phyloP scores from a whole-genome alignment of 352 stramenopile species.

The Nothophytophthora sp. region DNA sequence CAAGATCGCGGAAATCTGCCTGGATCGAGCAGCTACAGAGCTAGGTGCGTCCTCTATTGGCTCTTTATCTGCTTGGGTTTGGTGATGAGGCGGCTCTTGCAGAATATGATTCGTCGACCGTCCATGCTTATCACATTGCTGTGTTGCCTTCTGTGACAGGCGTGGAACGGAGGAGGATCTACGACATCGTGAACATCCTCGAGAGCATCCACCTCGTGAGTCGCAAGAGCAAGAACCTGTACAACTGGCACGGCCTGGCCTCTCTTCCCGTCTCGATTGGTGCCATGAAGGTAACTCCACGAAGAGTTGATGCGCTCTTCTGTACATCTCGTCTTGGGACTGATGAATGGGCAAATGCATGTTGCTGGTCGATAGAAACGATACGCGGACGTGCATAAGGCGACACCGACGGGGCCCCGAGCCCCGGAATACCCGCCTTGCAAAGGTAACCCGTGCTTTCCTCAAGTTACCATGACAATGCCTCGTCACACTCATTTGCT shows the following conservation, averaged over 20 bases:
- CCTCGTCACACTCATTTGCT: not conserved
- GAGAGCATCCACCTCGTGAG: conserved; percentile 95
- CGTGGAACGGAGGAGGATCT: conserved; percentile 95
- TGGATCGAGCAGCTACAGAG: conserved; percentile 66
- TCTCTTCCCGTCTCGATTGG: conserved; percentile 66
- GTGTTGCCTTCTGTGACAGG: no score
- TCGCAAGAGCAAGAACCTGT: conserved; percentile 97
- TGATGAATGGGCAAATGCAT: no score
- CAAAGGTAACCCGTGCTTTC: no score
- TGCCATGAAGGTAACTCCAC: conserved; percentile 63
- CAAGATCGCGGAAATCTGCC: conserved; percentile 73
- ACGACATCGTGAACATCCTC: conserved; percentile 99
- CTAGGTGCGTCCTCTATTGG: conserved; percentile 37
- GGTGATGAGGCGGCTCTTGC: no score
- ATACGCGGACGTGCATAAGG: conserved; percentile 45
- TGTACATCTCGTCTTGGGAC: no score
- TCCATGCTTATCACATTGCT: no score
- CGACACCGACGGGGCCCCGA: conserved; percentile 13
- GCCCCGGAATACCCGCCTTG: conserved; percentile 50
- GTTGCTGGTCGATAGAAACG: conserved; percentile 26
- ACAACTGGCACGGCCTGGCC: conserved; percentile 88
- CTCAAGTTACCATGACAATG: conserved; percentile 1
- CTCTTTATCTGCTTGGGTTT: not conserved
- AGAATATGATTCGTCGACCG: no score
- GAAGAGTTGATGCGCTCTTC: no score